These are phyloP conservation scores for Dovyalis caffra DNA, from an alignment of 345 rosid species.

Conservation along the genomic window DNA sequence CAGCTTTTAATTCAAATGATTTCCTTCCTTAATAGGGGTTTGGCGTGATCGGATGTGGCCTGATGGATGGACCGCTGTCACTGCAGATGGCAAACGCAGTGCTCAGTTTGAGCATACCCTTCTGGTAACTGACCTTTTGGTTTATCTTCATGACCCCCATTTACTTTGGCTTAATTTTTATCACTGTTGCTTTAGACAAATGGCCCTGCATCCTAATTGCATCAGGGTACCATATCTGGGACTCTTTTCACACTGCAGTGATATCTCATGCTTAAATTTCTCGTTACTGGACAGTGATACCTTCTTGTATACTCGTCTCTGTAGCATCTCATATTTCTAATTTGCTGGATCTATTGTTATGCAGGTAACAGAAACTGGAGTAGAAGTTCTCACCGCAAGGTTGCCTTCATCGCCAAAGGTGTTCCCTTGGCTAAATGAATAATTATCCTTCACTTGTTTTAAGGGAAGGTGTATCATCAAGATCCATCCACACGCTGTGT, in stretches of 20 bases:
- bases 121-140: conserved; percentile 45
- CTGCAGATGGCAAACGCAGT: conserved; percentile 91
- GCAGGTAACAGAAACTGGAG: conserved; percentile 92
- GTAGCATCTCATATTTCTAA: background rate
- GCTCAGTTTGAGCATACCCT: conserved; percentile 99
- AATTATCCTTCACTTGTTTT: background rate
- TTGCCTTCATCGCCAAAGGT: conserved; percentile 74
- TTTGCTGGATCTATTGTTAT: background rate
- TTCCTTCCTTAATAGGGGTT: conserved; percentile 49
- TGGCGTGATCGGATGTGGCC: conserved; percentile 98
- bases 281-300: too few relatives aligned
- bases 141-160: background rate
- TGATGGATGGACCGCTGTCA: conserved; percentile 97
- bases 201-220: background rate
- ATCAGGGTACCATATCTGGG: too few relatives aligned
- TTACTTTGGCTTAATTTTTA: background rate
- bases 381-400: conserved; percentile 85
- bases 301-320: too few relatives aligned
- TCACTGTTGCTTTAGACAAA: background rate
- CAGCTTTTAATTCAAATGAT: background rate
- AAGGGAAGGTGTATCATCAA: background rate
- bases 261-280: too few relatives aligned
- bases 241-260: too few relatives aligned
- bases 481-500: too few relatives aligned
- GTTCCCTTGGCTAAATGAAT: conserved; percentile 67